Conservation (phyloP, 2,329 filamentous ascomycete genomes). For the Pseudogymnoascus pannorum region DNA sequence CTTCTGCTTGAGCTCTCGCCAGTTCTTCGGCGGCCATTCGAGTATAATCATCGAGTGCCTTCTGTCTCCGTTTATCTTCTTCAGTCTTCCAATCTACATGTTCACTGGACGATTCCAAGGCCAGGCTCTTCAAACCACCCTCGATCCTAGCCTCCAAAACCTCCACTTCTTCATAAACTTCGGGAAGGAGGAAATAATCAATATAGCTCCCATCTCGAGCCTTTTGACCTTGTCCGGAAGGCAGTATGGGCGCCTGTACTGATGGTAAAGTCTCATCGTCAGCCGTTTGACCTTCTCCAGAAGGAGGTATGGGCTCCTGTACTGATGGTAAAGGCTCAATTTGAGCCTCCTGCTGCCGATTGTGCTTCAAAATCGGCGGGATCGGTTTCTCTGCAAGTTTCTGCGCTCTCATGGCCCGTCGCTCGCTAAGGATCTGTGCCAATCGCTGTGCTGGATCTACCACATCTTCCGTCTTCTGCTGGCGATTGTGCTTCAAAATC, state of each 20-base stretch:
- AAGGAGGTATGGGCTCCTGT: neutral
- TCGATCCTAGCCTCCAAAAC: neutral
- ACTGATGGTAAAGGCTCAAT: neutral
- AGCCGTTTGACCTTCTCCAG: neutral
- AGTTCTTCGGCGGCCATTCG: neutral
- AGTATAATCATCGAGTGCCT: neutral
- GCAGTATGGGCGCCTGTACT: neutral
- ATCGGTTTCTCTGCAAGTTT: neutral
- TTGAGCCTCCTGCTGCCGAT: neutral
- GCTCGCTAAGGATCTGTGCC: neutral
- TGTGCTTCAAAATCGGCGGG: neutral
- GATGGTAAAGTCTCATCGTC: neutral
- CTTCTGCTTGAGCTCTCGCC: neutral
- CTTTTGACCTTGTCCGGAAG: neutral
- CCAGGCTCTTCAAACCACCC: neutral
- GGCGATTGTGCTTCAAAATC: neutral
- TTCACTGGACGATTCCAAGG: neutral
- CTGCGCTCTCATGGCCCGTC: neutral
- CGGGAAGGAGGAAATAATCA: neutral
- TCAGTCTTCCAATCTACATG: neutral
- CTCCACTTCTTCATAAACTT: neutral
- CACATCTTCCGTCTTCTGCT: neutral
- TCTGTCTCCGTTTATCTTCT: neutral
- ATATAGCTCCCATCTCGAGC: neutral
- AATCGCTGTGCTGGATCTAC: neutral